phyloP scores from a whole-genome alignment of 768 basidiomycete genomes.

The Rhizopogon salebrosus region DNA sequence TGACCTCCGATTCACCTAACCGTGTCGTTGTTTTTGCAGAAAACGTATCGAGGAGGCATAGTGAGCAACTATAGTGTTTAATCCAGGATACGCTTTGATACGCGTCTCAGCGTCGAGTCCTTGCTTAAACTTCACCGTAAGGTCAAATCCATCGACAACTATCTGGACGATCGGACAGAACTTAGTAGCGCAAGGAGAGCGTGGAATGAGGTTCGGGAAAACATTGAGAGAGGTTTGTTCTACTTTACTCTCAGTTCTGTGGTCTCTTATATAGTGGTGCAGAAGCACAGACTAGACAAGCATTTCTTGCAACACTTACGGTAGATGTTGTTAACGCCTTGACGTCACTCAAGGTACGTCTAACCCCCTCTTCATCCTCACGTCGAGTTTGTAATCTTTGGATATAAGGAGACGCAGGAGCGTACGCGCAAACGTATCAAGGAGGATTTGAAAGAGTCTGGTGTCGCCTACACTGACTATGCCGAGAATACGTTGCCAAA shows the following conservation, averaged over 20 bases:
- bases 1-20: slow-evolving; percentile 16
- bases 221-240: slow-evolving; percentile 68
- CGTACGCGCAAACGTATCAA: slow-evolving; percentile 89
- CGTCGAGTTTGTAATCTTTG: slow-evolving; percentile 2
- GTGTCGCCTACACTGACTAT: slow-evolving; percentile 73
- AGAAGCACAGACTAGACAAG: slow-evolving; percentile 82
- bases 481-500: slow-evolving; percentile 76
- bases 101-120: slow-evolving; percentile 57
- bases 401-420: slow-evolving; percentile 76
- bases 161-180: slow-evolving; percentile 68
- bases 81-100: neutral
- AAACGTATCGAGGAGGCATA: slow-evolving; percentile 83
- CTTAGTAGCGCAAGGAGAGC: slow-evolving; percentile 60
- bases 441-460: slow-evolving; percentile 82
- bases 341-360: slow-evolving; percentile 54
- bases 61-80: slow-evolving; percentile 36
- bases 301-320: slow-evolving; percentile 67
- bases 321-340: slow-evolving; percentile 73
- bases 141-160: slow-evolving; percentile 62
- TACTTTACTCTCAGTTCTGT: neutral
- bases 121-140: slow-evolving; percentile 70
- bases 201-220: slow-evolving; percentile 84
- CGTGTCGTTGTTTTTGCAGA: slow-evolving; percentile 32
- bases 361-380: neutral
- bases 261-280: slow-evolving; percentile 9